Conservation (phyloP, 257 asterid species). For the Solanum arcanum region DNA sequence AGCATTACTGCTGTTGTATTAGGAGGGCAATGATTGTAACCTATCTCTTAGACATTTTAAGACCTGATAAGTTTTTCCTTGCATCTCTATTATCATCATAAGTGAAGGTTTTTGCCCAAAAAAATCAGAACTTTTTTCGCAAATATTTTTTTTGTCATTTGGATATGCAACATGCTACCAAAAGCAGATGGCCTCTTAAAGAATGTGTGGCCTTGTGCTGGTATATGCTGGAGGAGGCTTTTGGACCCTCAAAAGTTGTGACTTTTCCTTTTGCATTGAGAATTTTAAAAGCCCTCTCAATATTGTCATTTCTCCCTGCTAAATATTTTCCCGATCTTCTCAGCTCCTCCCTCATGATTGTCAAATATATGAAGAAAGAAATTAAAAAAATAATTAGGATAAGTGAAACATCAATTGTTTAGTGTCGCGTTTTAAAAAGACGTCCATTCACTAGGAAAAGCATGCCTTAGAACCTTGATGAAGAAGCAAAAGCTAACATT, state of each 20-base stretch:
- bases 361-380: neutral
- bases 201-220: neutral
- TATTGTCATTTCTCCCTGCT: neutral
- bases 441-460: neutral
- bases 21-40: neutral
- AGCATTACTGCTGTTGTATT: neutral
- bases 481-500: neutral
- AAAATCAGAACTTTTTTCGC: neutral
- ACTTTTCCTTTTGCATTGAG: neutral
- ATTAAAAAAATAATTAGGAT: too few relatives aligned
- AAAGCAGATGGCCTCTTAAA: neutral
- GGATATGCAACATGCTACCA: neutral
- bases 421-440: neutral
- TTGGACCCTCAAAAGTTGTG: neutral
- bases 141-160: neutral
- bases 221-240: neutral
- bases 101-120: neutral
- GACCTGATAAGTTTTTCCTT: neutral
- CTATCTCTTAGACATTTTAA: neutral
- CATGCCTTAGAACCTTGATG: neutral
- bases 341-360: neutral
- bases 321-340: neutral
- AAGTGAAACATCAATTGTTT: neutral
- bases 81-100: neutral
- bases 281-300: neutral